phyloP scores from a whole-genome alignment of 2,329 filamentous ascomycete species.

The Lojkania enalia region DNA sequence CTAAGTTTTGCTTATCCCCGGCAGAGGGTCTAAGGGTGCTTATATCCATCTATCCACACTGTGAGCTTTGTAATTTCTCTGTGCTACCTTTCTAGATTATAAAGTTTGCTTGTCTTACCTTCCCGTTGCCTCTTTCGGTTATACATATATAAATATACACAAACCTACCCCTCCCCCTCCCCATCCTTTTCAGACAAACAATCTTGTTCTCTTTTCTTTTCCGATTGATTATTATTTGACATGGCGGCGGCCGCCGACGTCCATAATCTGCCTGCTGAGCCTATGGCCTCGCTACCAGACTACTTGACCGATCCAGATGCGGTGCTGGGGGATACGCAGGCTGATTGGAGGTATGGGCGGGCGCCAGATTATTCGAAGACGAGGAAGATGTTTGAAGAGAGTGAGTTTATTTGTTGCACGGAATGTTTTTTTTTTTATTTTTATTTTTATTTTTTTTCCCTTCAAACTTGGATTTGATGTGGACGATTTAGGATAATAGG shows the following conservation, averaged over 20 bases:
- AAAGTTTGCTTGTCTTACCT: too few species aligned
- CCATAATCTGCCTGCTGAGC: slow-evolving; percentile 31
- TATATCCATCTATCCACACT: too few species aligned
- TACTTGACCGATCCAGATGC: slow-evolving; percentile 63
- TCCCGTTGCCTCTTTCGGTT: too few species aligned
- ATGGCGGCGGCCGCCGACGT: slow-evolving; percentile 35
- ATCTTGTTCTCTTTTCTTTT: too few species aligned
- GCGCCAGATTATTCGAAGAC: slow-evolving; percentile 68
- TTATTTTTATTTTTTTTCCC: not conserved
- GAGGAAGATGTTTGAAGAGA: slow-evolving; percentile 60
- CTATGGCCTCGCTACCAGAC: slow-evolving; percentile 54
- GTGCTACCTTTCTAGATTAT: too few species aligned
- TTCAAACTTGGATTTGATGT: too few species aligned
- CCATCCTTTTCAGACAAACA: not conserved
- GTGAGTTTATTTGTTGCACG: slow-evolving; percentile 54
- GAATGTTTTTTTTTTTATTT: too few species aligned
- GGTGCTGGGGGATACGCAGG: slow-evolving; percentile 57
- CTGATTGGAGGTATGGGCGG: slow-evolving; percentile 63
- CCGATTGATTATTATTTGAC: not conserved
- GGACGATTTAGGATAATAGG: too few species aligned
- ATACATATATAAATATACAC: too few species aligned
- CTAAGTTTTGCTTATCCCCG: too few species aligned
- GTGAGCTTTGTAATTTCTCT: too few species aligned
- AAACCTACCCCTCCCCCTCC: not conserved
- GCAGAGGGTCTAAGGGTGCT: too few species aligned